phyloP scores from a whole-genome alignment of 257 asterid species.

The Striga asiatica region DNA sequence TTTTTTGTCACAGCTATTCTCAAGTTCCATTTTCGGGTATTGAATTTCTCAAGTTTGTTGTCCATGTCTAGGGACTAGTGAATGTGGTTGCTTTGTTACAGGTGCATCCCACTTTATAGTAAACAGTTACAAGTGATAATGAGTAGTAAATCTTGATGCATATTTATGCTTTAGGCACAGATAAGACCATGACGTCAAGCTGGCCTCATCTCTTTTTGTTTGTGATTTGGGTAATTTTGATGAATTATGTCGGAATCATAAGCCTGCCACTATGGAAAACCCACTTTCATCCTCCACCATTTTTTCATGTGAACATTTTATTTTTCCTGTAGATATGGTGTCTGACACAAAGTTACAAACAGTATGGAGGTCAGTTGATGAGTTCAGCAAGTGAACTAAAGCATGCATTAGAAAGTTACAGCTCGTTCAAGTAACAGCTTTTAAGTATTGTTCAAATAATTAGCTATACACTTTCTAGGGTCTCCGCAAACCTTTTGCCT shows the following conservation, averaged over 20 bases:
- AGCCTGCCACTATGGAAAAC: too few relatives aligned
- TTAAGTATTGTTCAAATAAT: background rate
- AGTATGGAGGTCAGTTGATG: background rate
- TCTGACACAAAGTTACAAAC: too few relatives aligned
- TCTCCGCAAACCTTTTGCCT: background rate
- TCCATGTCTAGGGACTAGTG: background rate
- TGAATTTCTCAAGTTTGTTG: background rate
- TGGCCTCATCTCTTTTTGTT: too few relatives aligned
- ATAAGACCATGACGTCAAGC: too few relatives aligned
- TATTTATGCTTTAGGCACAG: background rate
- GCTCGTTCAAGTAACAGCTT: constrained; percentile 6
- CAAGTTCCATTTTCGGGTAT: too few relatives aligned
- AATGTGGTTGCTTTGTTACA: background rate
- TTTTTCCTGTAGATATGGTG: too few relatives aligned
- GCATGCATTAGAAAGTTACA: background rate
- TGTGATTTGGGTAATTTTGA: too few relatives aligned
- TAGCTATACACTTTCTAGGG: background rate
- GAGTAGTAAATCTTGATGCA: background rate
- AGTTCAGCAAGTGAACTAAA: background rate
- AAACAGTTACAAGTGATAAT: background rate
- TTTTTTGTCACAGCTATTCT: too few relatives aligned
- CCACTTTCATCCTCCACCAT: too few relatives aligned
- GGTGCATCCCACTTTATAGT: background rate
- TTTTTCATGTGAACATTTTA: too few relatives aligned
- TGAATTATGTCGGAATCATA: too few relatives aligned